phyloP scores from a whole-genome alignment of 2,329 filamentous ascomycete genomes.

The Cadophora luteo-olivacea region DNA sequence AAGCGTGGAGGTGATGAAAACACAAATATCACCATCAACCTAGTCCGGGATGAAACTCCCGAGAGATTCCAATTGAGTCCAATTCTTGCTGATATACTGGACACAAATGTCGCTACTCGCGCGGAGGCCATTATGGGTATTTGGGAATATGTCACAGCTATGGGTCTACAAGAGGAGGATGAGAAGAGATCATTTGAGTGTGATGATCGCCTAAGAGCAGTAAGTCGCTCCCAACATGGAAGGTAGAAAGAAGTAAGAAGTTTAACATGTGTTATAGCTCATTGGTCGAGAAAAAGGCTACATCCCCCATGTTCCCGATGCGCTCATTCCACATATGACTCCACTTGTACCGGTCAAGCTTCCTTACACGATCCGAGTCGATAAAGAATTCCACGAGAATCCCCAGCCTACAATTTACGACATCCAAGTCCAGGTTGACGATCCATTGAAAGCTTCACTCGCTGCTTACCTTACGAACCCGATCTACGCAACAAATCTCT shows the following conservation, averaged over 20 bases:
- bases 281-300: constrained; percentile 76
- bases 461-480: constrained; percentile 71
- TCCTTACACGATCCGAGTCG: constrained; percentile 91
- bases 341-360: constrained; percentile 83
- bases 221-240: constrained; percentile 50
- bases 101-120: constrained; percentile 85
- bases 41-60: constrained; percentile 82
- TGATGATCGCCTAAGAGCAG: constrained; percentile 80
- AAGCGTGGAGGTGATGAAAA: constrained; percentile 93
- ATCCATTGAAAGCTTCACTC: constrained; percentile 76
- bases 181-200: constrained; percentile 93
- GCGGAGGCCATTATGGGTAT: constrained; percentile 89
- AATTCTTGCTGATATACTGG: constrained; percentile 81
- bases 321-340: constrained; percentile 78
- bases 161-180: constrained; percentile 89
- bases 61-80: constrained; percentile 84
- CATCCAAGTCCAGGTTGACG: constrained; percentile 82
- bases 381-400: constrained; percentile 78
- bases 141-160: constrained; percentile 92
- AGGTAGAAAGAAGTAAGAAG: neutral
- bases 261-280: constrained; percentile 56
- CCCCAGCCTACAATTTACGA: constrained; percentile 88
- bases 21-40: constrained; percentile 86
- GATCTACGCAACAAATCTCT: constrained; percentile 73
- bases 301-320: constrained; percentile 85